A percentile compares a stretch with the other conserved stretches of the same genome.
These are phyloP conservation scores for Pinus albicaulis DNA, from an alignment of 75 land plant genomes.

Conservation along the genomic window DNA sequence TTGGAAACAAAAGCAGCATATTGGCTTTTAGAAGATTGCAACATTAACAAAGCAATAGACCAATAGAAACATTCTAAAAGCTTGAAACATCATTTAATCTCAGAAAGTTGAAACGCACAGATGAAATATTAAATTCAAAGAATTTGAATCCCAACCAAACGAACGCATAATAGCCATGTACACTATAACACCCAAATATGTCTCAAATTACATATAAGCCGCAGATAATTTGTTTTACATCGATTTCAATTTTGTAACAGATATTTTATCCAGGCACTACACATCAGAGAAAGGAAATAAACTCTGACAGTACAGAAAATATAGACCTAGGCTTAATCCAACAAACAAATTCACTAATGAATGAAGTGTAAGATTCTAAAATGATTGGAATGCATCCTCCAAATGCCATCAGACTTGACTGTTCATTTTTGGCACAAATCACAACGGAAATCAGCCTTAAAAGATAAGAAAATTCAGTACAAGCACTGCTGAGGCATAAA, in stretches of 20 bases:
- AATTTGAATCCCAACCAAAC: background rate
- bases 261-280: background rate
- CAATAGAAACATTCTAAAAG: background rate
- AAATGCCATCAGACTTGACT: background rate
- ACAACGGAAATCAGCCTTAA: too few relatives aligned
- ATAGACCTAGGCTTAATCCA: background rate
- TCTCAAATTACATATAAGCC: background rate
- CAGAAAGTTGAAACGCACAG: background rate
- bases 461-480: too few relatives aligned
- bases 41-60: background rate
- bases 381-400: background rate
- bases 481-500: background rate
- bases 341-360: background rate
- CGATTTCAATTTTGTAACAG: background rate
- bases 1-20: conserved; percentile 6
- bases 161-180: background rate
- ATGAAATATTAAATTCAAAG: background rate
- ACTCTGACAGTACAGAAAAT: background rate
- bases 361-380: background rate
- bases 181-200: background rate
- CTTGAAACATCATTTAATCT: background rate
- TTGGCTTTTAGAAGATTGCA: background rate
- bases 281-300: background rate
- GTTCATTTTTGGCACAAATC: background rate
- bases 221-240: background rate